These are phyloP conservation scores for Elsinoe perseae DNA, from an alignment of 2,329 filamentous ascomycete genomes.

Conservation along the genomic window DNA sequence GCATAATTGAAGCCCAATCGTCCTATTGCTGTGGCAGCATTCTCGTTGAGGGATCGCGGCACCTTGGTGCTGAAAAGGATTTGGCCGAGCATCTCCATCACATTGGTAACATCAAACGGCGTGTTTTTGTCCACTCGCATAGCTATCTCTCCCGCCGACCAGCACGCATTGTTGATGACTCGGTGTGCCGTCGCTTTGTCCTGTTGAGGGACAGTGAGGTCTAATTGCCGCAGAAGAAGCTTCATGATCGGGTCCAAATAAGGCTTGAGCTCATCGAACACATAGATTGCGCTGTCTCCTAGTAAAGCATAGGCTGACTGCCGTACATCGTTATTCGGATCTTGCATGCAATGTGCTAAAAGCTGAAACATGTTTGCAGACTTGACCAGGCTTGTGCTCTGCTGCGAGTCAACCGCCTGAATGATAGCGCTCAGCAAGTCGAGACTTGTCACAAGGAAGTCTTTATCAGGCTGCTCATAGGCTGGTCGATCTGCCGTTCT, in stretches of 20 bases:
- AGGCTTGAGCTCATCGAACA: slow-evolving; percentile 71
- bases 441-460: slow-evolving; percentile 90
- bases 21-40: slow-evolving; percentile 87
- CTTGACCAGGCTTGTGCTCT: slow-evolving; percentile 68
- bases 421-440: slow-evolving; percentile 90
- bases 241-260: slow-evolving; percentile 68
- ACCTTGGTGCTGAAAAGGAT: slow-evolving; percentile 82
- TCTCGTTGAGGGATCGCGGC: slow-evolving; percentile 81
- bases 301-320: slow-evolving; percentile 94
- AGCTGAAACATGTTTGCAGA: slow-evolving; percentile 81
- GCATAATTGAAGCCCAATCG: slow-evolving; percentile 74
- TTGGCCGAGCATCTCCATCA: slow-evolving; percentile 68
- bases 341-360: slow-evolving; percentile 84
- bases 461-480: slow-evolving; percentile 80
- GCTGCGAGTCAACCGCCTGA: slow-evolving; percentile 69
- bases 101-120: slow-evolving; percentile 65
- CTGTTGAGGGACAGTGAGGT: slow-evolving; percentile 57
- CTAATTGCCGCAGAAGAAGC: slow-evolving; percentile 72
- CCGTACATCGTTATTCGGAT: slow-evolving; percentile 81
- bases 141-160: slow-evolving; percentile 89
- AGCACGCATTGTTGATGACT: slow-evolving; percentile 96
- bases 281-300: slow-evolving; percentile 88
- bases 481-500: slow-evolving; percentile 56
- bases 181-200: slow-evolving; percentile 82
- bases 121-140: slow-evolving; percentile 67